Evolutionary conservation across 768 basidiomycete genomes (phyloP).

Genomic region (Cystofilobasidium macerans): DNA sequence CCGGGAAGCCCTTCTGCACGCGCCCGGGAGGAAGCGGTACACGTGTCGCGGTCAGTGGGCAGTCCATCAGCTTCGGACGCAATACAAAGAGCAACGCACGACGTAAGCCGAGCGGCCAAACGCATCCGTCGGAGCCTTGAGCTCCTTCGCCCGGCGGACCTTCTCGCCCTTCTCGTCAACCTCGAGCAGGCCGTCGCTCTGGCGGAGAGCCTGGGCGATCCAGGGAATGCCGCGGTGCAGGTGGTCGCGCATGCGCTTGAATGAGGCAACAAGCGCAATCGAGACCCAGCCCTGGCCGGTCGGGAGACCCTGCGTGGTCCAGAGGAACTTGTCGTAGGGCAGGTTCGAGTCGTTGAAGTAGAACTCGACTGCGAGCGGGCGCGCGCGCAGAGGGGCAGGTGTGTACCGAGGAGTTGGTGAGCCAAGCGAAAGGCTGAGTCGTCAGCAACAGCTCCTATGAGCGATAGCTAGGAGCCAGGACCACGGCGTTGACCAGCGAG

Average conservation of each 20-base stretch:
- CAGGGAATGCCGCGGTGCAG: conserved; percentile 52
- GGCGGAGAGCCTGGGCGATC: conserved; percentile 56
- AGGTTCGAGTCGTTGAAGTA: conserved; percentile 96
- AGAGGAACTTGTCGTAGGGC: conserved; percentile 77
- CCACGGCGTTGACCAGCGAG: background rate
- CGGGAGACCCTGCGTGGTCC: conserved; percentile 50
- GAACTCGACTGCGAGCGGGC: conserved; percentile 62
- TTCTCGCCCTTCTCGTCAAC: conserved; percentile 62
- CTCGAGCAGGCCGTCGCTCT: conserved; percentile 49
- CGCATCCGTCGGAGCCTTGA: conserved; percentile 63
- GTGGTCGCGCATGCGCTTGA: conserved; percentile 86
- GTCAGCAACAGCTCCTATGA: too few relatives aligned
- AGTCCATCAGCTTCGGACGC: conserved; percentile 1
- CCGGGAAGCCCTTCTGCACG: conserved; percentile 57
- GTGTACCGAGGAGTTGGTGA: background rate
- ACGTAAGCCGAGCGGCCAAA: conserved; percentile 81
- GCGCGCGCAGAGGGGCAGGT: background rate
- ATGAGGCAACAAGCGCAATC: conserved; percentile 71
- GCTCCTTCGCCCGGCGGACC: conserved; percentile 61
- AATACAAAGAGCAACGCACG: conserved; percentile 44
- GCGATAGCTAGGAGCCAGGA: too few relatives aligned
- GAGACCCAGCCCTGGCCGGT: conserved; percentile 62
- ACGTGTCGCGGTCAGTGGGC: background rate
- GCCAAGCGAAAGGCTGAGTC: background rate
- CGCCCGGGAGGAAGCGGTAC: background rate